A percentile compares a stretch with the other conserved stretches of the same genome.
Evolutionary conservation across 106 monocot species (phyloP).

Genomic region (Dendrobium catenatum): DNA sequence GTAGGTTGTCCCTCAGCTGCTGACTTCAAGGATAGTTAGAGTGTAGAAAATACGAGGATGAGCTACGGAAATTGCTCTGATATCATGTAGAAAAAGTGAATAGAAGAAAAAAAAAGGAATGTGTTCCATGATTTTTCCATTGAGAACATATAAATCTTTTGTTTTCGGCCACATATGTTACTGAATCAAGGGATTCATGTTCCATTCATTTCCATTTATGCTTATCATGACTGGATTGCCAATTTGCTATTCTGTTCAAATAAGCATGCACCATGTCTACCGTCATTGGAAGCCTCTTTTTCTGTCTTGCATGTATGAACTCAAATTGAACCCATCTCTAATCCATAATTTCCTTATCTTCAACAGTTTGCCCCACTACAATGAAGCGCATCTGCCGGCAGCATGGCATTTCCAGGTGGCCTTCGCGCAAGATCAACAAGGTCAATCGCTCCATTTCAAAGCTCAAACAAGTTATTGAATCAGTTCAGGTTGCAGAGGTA

Average conservation of each 20-base stretch:
- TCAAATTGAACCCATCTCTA: not conserved
- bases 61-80: too few relatives aligned
- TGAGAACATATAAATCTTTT: too few relatives aligned
- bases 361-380: conserved; percentile 63
- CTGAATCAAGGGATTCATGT: not conserved
- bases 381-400: conserved; percentile 77
- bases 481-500: conserved; percentile 44
- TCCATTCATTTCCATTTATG: not conserved
- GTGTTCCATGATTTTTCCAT: too few relatives aligned
- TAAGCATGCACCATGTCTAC: not conserved
- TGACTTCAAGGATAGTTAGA: too few relatives aligned
- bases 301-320: not conserved
- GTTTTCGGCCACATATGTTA: not conserved
- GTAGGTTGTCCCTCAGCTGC: too few relatives aligned
- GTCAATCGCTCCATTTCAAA: conserved; percentile 65
- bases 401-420: conserved; percentile 68
- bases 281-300: not conserved
- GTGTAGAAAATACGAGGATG: too few relatives aligned
- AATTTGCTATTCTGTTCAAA: not conserved
- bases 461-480: conserved; percentile 59
- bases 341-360: conserved; percentile 9
- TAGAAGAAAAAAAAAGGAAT: too few relatives aligned
- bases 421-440: conserved; percentile 73
- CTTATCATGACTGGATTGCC: not conserved
- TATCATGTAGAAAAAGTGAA: too few relatives aligned